phyloP scores from a whole-genome alignment of 345 rosid genomes.

The Crucihimalaya himalaica region DNA sequence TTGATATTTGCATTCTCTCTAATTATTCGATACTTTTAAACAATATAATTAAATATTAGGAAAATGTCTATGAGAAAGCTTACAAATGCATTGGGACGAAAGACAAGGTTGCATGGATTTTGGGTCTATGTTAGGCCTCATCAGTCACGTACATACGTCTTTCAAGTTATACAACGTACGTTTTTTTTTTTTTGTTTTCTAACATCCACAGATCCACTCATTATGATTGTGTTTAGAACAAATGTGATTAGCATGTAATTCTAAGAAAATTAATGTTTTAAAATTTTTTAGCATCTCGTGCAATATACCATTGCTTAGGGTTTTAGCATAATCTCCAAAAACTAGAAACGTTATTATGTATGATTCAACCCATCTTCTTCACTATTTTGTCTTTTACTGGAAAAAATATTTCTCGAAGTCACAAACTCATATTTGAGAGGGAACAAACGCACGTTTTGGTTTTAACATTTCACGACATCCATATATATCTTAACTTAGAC shows the following conservation, averaged over 20 bases:
- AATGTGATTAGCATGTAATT: not conserved
- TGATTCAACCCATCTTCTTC: conserved; percentile 4
- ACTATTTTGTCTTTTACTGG: conserved; percentile 5
- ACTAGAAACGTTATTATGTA: not conserved
- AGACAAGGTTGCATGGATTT: conserved; percentile 38
- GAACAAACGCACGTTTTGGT: conserved; percentile 39
- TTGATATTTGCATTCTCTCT: not conserved
- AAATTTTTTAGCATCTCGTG: not conserved
- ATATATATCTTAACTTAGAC: conserved; percentile 7
- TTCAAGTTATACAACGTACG: conserved; percentile 37
- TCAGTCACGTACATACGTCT: conserved; percentile 29
- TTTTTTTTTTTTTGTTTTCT: conserved; percentile 31
- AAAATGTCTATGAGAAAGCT: conserved; percentile 40
- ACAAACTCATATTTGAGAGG: conserved; percentile 20
- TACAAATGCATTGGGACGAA: conserved; percentile 59
- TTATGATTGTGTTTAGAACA: not conserved
- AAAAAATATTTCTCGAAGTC: conserved; percentile 3
- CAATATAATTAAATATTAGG: not conserved
- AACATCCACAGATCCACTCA: not conserved
- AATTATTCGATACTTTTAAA: not conserved
- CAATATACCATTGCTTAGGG: conserved; percentile 9
- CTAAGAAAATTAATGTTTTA: not conserved
- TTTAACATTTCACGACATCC: conserved; percentile 17
- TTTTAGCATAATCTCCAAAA: conserved; percentile 27
- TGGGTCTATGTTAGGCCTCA: conserved; percentile 51